Percentiles rank a stretch among this genome's conserved stretches.
These are phyloP conservation scores for Annulohypoxylon stygium DNA, from an alignment of 495 filamentous ascomycete genomes.

Conservation along the genomic window DNA sequence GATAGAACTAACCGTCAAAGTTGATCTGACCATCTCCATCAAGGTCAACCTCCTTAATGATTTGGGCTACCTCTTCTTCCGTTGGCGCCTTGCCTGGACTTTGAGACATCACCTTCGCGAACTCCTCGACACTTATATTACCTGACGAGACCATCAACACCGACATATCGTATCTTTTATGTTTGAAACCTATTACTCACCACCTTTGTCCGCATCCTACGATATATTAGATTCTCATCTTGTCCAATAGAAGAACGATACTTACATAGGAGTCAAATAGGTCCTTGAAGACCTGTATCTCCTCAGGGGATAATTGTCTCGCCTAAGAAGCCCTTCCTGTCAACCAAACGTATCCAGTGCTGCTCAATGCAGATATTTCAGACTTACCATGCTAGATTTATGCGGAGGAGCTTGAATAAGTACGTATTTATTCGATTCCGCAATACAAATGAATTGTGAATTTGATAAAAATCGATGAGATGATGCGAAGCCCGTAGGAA, in stretches of 20 bases:
- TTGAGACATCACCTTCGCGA: conserved; percentile 54
- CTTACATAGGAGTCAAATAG: conserved; percentile 54
- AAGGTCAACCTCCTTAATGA: conserved; percentile 54
- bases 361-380: not conserved
- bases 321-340: conserved; percentile 43
- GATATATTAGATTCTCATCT: conserved; percentile 12
- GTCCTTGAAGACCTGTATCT: conserved; percentile 54
- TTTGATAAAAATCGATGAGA: conserved; percentile 6
- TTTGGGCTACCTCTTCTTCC: conserved; percentile 50
- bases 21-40: conserved; percentile 56
- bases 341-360: not conserved
- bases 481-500: conserved; percentile 1
- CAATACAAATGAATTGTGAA: not conserved
- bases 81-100: conserved; percentile 50
- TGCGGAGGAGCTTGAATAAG: not conserved
- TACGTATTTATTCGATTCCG: not conserved
- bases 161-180: not conserved
- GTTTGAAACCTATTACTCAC: conserved; percentile 36
- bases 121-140: conserved; percentile 54
- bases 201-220: conserved; percentile 53
- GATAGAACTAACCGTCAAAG: conserved; percentile 51
- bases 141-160: conserved; percentile 39
- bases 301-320: conserved; percentile 49
- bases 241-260: not conserved
- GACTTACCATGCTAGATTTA: conserved; percentile 24